Percentiles rank a stretch among this genome's conserved stretches.
These are phyloP conservation scores for Fusarium albidum DNA, from an alignment of 2,329 filamentous ascomycete species.

Conservation along the genomic window DNA sequence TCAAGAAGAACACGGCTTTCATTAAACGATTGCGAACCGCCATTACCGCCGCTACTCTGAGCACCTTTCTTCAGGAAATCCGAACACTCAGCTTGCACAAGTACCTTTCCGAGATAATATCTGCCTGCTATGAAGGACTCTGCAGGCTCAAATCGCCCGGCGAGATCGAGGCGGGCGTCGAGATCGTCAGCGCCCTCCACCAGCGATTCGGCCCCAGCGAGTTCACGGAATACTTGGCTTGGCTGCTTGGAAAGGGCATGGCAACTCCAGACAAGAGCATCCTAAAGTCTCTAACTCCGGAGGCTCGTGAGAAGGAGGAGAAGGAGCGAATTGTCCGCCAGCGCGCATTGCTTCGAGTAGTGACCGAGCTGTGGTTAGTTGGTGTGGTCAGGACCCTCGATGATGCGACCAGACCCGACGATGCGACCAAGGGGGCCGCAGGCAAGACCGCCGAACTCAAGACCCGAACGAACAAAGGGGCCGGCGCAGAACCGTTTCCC, in stretches of 20 bases:
- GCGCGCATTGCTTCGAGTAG: conserved; percentile 84
- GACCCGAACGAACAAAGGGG: conserved; percentile 65
- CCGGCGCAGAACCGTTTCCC: conserved; percentile 87
- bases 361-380: conserved; percentile 96
- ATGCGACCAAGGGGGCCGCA: conserved; percentile 67
- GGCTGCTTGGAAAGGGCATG: conserved; percentile 90
- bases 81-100: conserved; percentile 91
- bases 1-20: conserved; percentile 98
- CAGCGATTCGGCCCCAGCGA: conserved; percentile 91
- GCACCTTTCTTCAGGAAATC: conserved; percentile 89
- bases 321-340: conserved; percentile 91
- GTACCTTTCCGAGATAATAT: conserved; percentile 96
- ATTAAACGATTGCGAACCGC: conserved; percentile 95
- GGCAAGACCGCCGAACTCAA: conserved; percentile 70
- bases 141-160: conserved; percentile 89
- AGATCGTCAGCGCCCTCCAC: conserved; percentile 94
- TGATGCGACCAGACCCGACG: conserved; percentile 69
- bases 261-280: conserved; percentile 87
- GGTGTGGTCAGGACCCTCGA: conserved; percentile 84
- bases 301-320: conserved; percentile 92
- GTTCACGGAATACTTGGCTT: conserved; percentile 91
- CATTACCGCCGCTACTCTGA: conserved; percentile 79
- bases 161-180: conserved; percentile 91
- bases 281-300: conserved; percentile 79
- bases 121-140: conserved; percentile 92